Evolutionary conservation across 495 filamentous ascomycete species (phyloP), one percentile per base, ranked within the genome.

Genomic region (Cercophora samala): DNA sequence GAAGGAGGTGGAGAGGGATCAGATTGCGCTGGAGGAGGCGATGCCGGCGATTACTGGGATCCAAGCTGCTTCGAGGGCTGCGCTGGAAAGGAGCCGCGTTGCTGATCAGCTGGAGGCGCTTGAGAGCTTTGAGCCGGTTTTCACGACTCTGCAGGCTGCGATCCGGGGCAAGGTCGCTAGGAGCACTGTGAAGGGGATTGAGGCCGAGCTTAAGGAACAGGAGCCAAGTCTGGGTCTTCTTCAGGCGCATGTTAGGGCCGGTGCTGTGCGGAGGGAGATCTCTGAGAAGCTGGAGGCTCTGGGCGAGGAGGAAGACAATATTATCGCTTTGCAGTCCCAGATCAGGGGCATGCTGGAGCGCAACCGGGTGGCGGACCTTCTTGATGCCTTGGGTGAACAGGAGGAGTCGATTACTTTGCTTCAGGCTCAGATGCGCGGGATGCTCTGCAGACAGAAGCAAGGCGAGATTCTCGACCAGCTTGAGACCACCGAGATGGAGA

Each of bases 381-480:
- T 83, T 24, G 82, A 88, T 56, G 80, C 82, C 17, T 80, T 99
- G 21, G 79, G 86, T 63, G 77, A 77, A 21, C 79, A 95, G 66
- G 82, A 83, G 11, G 66, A 78, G 3, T 72, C 77, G 4, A 87
- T 97, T 66, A 83, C 80, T 9, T 75, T 83, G 11, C 81, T 97
- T 9, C 95, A 99, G 75, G 85, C 90, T 11, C 81, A 85, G 26
- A 82, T 84, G 55, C 87, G 95, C 55, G 93, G 91, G 1, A 83
- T 76, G 61, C 74, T 87, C 9, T 80, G 80, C 65, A 82, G 91
- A 58, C 75, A 86, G 60, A 67, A 79, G n/a, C 81, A 84, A 25
- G 73, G 72, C 59, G 74, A 77, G 0, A 73, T 90, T 29, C 76
- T 89, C 8, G 83, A 84, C 19, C 84, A 88, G 52, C 81, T 94